Evolutionary conservation across 225 moss, liverwort and hornwort genomes (phyloP).

Genomic region (Polytrichum commune): DNA sequence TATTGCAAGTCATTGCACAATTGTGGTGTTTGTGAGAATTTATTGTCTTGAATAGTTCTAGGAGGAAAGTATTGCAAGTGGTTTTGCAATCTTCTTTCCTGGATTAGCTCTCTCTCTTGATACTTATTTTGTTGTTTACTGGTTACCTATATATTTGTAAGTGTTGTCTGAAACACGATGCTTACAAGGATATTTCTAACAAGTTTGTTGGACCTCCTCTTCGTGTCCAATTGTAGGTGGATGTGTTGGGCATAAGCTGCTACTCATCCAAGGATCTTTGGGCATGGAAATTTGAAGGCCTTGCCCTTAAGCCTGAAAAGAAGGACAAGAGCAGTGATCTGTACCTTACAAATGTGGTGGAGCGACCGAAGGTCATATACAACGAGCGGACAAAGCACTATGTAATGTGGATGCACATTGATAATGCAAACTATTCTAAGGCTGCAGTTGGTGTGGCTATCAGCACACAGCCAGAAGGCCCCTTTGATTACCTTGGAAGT

Average conservation of each 20-base stretch:
- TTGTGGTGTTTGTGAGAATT: too few species aligned
- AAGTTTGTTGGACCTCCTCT: conserved; percentile 12
- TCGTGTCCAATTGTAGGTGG: conserved; percentile 57
- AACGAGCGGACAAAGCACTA: conserved; percentile 74
- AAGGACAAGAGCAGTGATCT: conserved; percentile 70
- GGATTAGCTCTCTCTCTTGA: too few species aligned
- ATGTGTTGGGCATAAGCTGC: conserved; percentile 91
- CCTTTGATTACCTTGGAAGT: conserved; percentile 83
- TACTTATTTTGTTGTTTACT: too few species aligned
- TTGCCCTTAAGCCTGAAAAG: conserved; percentile 60
- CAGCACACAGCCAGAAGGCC: conserved; percentile 78
- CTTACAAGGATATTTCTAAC: neutral
- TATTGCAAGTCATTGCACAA: too few species aligned
- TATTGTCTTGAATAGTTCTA: too few species aligned
- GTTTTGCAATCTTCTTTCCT: too few species aligned
- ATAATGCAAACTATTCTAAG: conserved; percentile 91
- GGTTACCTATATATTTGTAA: too few species aligned
- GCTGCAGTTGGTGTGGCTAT: conserved; percentile 89
- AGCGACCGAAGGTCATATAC: conserved; percentile 94
- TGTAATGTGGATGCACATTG: conserved; percentile 99
- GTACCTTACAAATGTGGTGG: conserved; percentile 74
- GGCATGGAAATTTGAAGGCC: conserved; percentile 92
- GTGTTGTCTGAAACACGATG: too few species aligned
- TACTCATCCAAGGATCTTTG: conserved; percentile 97
- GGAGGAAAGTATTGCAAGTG: too few species aligned